Evolutionary conservation across 2,329 filamentous ascomycete genomes (phyloP).

Genomic region (Epichloe festucae): DNA sequence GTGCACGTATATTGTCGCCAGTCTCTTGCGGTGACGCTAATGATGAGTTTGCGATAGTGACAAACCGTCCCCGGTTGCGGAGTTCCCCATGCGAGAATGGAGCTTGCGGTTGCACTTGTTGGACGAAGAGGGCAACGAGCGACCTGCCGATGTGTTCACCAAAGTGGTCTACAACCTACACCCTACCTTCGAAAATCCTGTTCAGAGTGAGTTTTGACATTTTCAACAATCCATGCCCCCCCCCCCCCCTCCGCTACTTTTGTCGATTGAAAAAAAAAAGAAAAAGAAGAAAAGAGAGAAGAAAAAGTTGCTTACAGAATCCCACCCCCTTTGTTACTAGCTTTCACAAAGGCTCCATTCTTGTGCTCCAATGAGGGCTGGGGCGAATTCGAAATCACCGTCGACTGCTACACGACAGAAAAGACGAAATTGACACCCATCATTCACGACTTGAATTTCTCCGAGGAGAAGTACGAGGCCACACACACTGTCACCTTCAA

Average conservation of each 20-base stretch:
- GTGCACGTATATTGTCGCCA: neutral
- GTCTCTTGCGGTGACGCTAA: slow-evolving; percentile 3
- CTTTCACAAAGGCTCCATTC: slow-evolving; percentile 76
- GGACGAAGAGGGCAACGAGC: slow-evolving; percentile 75
- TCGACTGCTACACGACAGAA: slow-evolving; percentile 69
- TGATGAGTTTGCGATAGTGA: slow-evolving; percentile 36
- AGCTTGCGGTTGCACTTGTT: slow-evolving; percentile 74
- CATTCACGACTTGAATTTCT: slow-evolving; percentile 86
- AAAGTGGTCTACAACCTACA: slow-evolving; percentile 90
- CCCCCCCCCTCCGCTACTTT: neutral
- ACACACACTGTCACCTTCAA: slow-evolving; percentile 76
- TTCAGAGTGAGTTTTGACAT: slow-evolving; percentile 54
- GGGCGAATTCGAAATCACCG: slow-evolving; percentile 95
- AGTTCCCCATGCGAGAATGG: slow-evolving; percentile 89
- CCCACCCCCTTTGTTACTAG: slow-evolving; percentile 26
- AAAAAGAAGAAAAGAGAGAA: neutral
- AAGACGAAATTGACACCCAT: slow-evolving; percentile 70
- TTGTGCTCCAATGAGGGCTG: slow-evolving; percentile 86
- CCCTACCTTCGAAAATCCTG: slow-evolving; percentile 79
- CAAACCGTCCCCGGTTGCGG: slow-evolving; percentile 69
- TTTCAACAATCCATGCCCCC: neutral
- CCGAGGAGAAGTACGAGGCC: slow-evolving; percentile 65
- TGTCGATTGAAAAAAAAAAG: neutral
- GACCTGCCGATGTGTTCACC: slow-evolving; percentile 73
- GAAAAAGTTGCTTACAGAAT: neutral